Evolutionary conservation across 345 rosid genomes (phyloP).

Genomic region (Citrus australasica): DNA sequence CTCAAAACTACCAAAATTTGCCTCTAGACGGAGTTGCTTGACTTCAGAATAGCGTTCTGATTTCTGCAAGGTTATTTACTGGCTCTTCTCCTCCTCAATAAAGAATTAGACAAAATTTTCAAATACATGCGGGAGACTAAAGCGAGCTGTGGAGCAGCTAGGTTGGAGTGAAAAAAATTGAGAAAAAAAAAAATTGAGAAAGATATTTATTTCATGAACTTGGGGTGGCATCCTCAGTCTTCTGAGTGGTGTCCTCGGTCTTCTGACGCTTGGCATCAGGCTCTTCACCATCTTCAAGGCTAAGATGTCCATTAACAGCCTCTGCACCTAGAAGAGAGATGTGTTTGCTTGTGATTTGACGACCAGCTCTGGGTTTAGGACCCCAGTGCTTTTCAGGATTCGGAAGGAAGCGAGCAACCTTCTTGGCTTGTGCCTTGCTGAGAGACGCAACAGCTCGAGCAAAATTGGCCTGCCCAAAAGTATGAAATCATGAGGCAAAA

Average conservation of each 20-base stretch:
- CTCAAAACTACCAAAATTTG: slow-evolving; percentile 8
- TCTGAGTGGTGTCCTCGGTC: slow-evolving; percentile 27
- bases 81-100: background rate
- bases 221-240: slow-evolving; percentile 32
- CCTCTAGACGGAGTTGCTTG: background rate
- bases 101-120: background rate
- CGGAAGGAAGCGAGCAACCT: slow-evolving; percentile 84
- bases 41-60: background rate
- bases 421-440: slow-evolving; percentile 96
- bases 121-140: background rate
- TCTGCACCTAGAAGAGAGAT: slow-evolving; percentile 89
- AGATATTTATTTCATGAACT: slow-evolving; percentile 9
- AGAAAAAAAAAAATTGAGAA: background rate
- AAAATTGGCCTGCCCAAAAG: slow-evolving; percentile 68
- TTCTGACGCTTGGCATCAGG: slow-evolving; percentile 45
- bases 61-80: background rate
- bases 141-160: background rate
- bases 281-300: slow-evolving; percentile 38
- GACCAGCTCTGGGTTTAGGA: slow-evolving; percentile 94
- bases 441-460: slow-evolving; percentile 82
- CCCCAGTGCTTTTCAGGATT: slow-evolving; percentile 99
- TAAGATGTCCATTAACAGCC: slow-evolving; percentile 75
- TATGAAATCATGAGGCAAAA: background rate
- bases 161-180: background rate
- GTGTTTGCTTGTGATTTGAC: slow-evolving; percentile 92